Evolutionary conservation across 345 rosid species (phyloP).

Genomic region (Murraya paniculata): DNA sequence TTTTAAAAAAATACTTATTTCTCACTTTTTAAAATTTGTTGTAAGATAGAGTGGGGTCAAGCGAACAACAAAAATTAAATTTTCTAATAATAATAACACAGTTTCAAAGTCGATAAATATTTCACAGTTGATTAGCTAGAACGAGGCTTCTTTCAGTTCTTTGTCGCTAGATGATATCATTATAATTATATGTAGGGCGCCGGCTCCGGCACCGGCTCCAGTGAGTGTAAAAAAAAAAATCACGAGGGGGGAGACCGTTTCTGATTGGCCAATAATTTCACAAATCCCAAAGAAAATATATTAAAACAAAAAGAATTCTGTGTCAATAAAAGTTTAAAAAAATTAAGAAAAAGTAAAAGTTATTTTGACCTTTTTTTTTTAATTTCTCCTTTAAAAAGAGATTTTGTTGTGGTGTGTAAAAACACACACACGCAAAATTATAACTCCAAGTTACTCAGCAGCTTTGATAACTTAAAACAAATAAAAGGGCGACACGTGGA

Average conservation of each 20-base stretch:
- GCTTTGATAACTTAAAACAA: background rate
- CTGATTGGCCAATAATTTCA: conserved; percentile 22
- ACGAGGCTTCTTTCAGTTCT: no score
- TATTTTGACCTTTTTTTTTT: background rate
- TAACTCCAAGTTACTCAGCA: conserved; percentile 7
- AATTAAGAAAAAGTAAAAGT: background rate
- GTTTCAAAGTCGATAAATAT: no score
- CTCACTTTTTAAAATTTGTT: no score
- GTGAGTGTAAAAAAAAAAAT: background rate
- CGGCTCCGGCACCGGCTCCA: background rate
- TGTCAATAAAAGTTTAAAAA: conserved; percentile 9
- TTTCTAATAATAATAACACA: no score
- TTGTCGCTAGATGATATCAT: no score
- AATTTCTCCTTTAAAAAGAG: background rate
- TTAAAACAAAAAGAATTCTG: background rate
- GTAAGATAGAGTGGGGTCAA: no score
- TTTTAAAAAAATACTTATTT: no score
- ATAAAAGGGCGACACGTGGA: conserved; percentile 17
- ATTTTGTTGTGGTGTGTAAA: background rate
- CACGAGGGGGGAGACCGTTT: background rate
- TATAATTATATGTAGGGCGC: background rate
- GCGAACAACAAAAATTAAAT: no score
- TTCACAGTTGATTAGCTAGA: no score
- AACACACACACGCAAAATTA: background rate
- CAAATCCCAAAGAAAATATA: conserved; percentile 5